Base-by-base conservation (phyloP, 2,329 filamentous ascomycete species). In the Ceratocystis cacaofunesta region DNA sequence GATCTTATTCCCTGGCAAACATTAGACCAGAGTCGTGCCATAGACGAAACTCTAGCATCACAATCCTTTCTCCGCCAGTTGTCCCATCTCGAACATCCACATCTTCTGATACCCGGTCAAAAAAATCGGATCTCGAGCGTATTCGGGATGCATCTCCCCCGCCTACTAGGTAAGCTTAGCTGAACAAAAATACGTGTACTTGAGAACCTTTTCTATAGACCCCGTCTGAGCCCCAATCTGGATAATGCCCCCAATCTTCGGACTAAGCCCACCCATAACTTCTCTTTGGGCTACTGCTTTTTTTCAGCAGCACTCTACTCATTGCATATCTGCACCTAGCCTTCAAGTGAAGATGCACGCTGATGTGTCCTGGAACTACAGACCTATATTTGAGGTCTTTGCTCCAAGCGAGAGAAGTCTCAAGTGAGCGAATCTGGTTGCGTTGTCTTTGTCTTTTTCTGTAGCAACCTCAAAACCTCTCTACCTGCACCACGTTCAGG, bases 21-120 rank as follows among this genome's bases (percentile, higher is more conserved):
- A 64, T 64, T 41, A 58, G 63, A 60, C 63, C 63, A 22, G 63
- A 64, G 32, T 64, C 63, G 41, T 64, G 50, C 32, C 63, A 60
- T 12, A 57, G 63, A 28, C 58, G 63, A 60, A n/a, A 36, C 12
- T 64, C 63, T 7, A 64, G 63, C 52, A 64, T 64, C 8, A 64
- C 63, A 19, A 64, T 64, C 36, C 32, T 64, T 22, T 41, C 63
- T 25, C 63, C 63, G 15, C 19, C 50, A 30, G 43, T 19, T 22
- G 36, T 52, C n/a, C 63, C 43, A 8, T 28, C 19, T 44, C 50
- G 63, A 36, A 22, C 15, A 6, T 64, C 63, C 4, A 64, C 63
- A 7, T 57, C 36, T 8, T 64, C 50, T 8, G 63, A 64, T 30
- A 60, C 52, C 41, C 55, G 43, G 17, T 48, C 61, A 30, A 60